A percentile compares a stretch with the other conserved stretches of the same genome.
Evolutionary conservation across 805 yeast genomes (phyloP).

Genomic region (Saccharomycopsis sp.): DNA sequence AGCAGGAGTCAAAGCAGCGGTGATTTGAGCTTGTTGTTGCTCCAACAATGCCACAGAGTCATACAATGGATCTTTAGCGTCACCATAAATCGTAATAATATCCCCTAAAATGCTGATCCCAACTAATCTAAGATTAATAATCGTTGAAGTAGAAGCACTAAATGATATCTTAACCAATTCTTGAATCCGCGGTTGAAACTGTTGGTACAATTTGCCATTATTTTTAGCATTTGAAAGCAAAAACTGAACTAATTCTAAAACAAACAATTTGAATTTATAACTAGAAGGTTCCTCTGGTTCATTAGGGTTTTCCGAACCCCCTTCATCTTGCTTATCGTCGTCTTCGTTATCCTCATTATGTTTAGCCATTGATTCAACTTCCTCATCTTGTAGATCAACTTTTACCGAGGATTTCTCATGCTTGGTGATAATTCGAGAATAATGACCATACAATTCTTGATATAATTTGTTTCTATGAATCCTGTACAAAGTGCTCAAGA

Average conservation of each 20-base stretch:
- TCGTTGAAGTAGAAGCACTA: conserved; percentile 69
- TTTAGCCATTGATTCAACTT: conserved; percentile 38
- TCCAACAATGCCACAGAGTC: conserved; percentile 67
- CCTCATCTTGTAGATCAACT: conserved; percentile 39
- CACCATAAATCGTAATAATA: conserved; percentile 53
- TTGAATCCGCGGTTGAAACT: conserved; percentile 40
- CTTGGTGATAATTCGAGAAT: conserved; percentile 35
- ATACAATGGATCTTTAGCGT: conserved; percentile 61
- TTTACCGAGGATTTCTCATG: conserved; percentile 28
- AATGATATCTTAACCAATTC: conserved; percentile 76
- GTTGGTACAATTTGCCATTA: conserved; percentile 34
- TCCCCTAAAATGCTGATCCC: conserved; percentile 66
- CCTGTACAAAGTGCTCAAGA: conserved; percentile 44
- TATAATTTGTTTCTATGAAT: conserved; percentile 38
- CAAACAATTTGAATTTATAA: conserved; percentile 46
- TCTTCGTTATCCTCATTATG: conserved; percentile 25
- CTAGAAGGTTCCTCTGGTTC: conserved; percentile 43
- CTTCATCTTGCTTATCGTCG: conserved; percentile 21
- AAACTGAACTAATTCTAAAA: conserved; percentile 40
- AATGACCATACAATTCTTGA: conserved; percentile 35
- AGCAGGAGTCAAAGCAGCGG: conserved; percentile 83
- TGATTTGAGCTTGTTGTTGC: conserved; percentile 92
- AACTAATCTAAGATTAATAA: conserved; percentile 48
- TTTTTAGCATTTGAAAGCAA: conserved; percentile 35
- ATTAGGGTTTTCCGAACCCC: conserved; percentile 16